Percentiles rank a stretch among this genome's conserved stretches.
Evolutionary conservation across 805 yeast species (phyloP).

Genomic region (Kuraishia ogatae): DNA sequence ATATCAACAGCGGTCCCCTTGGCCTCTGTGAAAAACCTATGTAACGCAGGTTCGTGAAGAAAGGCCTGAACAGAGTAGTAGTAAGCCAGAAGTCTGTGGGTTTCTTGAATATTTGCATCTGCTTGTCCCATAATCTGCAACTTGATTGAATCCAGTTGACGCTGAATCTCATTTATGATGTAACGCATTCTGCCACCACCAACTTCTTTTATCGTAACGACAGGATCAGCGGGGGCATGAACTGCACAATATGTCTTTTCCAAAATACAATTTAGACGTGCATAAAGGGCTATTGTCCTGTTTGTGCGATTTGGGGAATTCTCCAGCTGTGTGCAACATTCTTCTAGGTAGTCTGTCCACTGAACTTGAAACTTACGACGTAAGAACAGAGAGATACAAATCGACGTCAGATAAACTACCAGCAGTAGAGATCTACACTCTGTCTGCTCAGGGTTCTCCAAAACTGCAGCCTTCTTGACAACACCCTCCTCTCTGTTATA

Average conservation of each 20-base stretch:
- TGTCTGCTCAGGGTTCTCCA: slow-evolving; percentile 28
- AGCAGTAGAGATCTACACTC: slow-evolving; percentile 47
- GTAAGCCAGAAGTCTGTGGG: slow-evolving; percentile 33
- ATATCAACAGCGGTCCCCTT: not conserved
- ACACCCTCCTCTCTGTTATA: slow-evolving; percentile 31
- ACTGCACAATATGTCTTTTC: slow-evolving; percentile 51
- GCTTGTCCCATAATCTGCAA: slow-evolving; percentile 22
- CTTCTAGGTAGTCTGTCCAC: slow-evolving; percentile 60
- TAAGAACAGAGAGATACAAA: slow-evolving; percentile 56
- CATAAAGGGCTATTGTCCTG: slow-evolving; percentile 43
- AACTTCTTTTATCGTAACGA: slow-evolving; percentile 18
- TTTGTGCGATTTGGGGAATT: slow-evolving; percentile 22
- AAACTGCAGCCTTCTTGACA: slow-evolving; percentile 28
- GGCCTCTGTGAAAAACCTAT: slow-evolving; percentile 9
- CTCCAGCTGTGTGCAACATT: slow-evolving; percentile 45
- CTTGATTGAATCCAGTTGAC: slow-evolving; percentile 31
- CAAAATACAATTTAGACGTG: slow-evolving; percentile 48
- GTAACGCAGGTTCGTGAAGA: slow-evolving; percentile 46
- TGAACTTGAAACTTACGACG: slow-evolving; percentile 52
- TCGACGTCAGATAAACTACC: slow-evolving; percentile 50
- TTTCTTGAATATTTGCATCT: slow-evolving; percentile 20
- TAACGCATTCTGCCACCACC: slow-evolving; percentile 24
- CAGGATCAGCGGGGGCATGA: slow-evolving; percentile 30
- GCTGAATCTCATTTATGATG: slow-evolving; percentile 40
- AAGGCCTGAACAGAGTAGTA: slow-evolving; percentile 60